Conservation (phyloP, 257 asterid species). For the Anisodus acutangulus region DNA sequence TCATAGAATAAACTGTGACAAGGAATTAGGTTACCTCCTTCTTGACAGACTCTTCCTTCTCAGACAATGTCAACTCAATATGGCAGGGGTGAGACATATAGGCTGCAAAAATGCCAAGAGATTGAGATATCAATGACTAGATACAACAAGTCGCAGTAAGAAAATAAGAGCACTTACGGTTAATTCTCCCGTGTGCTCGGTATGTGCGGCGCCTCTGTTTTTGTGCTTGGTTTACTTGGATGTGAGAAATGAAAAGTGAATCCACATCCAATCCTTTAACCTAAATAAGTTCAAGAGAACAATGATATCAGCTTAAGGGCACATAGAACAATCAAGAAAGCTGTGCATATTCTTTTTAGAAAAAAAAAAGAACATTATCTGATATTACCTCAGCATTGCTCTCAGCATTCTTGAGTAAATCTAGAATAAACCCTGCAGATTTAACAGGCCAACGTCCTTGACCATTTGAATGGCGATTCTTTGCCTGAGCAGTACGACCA, state of each 20-base stretch:
- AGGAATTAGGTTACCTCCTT: conserved; percentile 56
- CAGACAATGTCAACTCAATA: conserved; percentile 64
- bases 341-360: background rate
- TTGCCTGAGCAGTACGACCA: conserved; percentile 78
- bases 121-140: conserved; percentile 17
- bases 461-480: conserved; percentile 74
- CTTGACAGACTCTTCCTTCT: conserved; percentile 71
- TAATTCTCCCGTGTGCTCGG: conserved; percentile 81
- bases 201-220: conserved; percentile 84
- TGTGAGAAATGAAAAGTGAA: conserved; percentile 75
- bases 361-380: background rate
- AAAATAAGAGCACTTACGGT: conserved; percentile 48
- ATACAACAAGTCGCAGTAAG: background rate
- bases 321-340: background rate
- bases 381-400: conserved; percentile 74
- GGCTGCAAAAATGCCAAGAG: conserved; percentile 32
- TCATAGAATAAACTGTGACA: background rate
- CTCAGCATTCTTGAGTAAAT: conserved; percentile 75
- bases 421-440: conserved; percentile 70
- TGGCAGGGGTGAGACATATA: conserved; percentile 91
- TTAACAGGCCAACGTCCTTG: conserved; percentile 84
- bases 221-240: conserved; percentile 83
- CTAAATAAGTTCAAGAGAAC: conserved; percentile 32
- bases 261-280: conserved; percentile 89
- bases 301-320: background rate